Evolutionary conservation across 2,329 filamentous ascomycete species (phyloP).

Genomic region (Colletotrichum sp.): DNA sequence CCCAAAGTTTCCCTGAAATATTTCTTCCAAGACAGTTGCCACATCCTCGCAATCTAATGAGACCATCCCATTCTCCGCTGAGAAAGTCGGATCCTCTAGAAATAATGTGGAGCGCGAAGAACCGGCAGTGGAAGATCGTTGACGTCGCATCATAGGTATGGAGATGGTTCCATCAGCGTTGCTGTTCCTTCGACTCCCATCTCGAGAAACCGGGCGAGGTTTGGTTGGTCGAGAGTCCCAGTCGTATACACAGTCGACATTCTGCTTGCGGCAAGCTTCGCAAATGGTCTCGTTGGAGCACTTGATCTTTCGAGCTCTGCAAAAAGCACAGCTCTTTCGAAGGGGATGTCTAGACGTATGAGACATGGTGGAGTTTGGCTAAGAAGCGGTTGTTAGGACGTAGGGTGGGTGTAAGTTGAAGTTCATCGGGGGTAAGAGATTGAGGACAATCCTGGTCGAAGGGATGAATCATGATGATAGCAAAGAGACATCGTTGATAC

Average conservation of each 20-base stretch:
- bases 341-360: constrained; percentile 32
- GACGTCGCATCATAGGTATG: background rate
- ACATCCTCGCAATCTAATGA: background rate
- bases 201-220: constrained; percentile 29
- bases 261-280: constrained; percentile 39
- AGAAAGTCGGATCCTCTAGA: background rate
- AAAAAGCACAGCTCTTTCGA: constrained; percentile 39
- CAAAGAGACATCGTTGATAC: background rate
- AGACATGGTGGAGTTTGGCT: background rate
- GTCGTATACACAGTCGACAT: constrained; percentile 42
- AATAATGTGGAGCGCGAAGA: background rate
- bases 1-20: background rate
- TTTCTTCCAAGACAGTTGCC: background rate
- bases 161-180: background rate
- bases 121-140: background rate
- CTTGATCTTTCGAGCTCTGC: constrained; percentile 42
- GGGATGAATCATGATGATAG: background rate
- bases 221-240: constrained; percentile 37
- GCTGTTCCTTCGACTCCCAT: constrained; percentile 16
- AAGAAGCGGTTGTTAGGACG: fast-evolving
- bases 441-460: background rate
- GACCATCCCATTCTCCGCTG: background rate
- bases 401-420: fast-evolving
- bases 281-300: constrained; percentile 42
- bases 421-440: background rate